Evolutionary conservation across 2,329 filamentous ascomycete genomes (phyloP).

Genomic region (Talaromyces marneffei): DNA sequence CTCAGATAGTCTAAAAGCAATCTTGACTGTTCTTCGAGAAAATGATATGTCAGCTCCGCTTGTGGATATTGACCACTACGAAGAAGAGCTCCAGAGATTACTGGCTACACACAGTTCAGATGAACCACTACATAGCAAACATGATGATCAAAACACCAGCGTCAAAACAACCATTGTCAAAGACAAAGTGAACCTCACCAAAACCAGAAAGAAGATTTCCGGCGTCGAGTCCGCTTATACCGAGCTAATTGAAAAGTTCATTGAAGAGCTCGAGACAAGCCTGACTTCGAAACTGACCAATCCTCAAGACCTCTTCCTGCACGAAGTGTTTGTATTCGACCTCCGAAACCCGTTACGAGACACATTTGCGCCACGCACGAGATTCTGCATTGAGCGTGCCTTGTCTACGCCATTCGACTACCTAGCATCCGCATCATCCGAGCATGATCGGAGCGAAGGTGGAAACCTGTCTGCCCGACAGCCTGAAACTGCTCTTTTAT

Average conservation of each 20-base stretch:
- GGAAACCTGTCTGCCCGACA: constrained; percentile 45
- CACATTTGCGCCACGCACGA: constrained; percentile 53
- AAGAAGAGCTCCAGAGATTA: constrained; percentile 46
- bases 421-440: constrained; percentile 41
- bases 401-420: constrained; percentile 57
- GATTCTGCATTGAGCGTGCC: constrained; percentile 56
- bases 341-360: constrained; percentile 52
- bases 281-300: constrained; percentile 44
- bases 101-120: constrained; percentile 42
- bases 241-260: constrained; percentile 45
- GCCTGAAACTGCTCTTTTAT: constrained; percentile 55
- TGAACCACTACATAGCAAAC: constrained; percentile 62
- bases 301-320: constrained; percentile 47
- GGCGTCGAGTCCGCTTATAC: constrained; percentile 53
- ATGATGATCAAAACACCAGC: constrained; percentile 59
- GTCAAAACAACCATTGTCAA: constrained; percentile 55
- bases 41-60: constrained; percentile 30
- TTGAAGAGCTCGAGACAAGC: constrained; percentile 41
- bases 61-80: constrained; percentile 36
- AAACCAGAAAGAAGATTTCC: constrained; percentile 50
- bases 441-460: constrained; percentile 31
- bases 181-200: constrained; percentile 54
- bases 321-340: constrained; percentile 56
- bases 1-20: constrained; percentile 42
- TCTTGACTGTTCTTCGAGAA: constrained; percentile 37